These are phyloP conservation scores for Daldinia eschscholtzii DNA, from an alignment of 2,329 filamentous ascomycete species.

Conservation along the genomic window DNA sequence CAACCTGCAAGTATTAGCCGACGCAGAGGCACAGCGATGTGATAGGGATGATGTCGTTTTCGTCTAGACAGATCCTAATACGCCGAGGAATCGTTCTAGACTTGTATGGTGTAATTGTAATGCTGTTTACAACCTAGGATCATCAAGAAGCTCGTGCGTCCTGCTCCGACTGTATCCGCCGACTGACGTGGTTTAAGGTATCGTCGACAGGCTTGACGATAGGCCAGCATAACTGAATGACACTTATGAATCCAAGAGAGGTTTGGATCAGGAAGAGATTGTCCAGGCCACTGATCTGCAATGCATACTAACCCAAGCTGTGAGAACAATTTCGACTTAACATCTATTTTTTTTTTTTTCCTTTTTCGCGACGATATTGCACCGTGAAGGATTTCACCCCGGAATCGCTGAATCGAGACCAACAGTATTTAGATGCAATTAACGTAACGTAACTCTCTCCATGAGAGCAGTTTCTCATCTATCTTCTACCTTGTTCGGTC, in stretches of 20 bases:
- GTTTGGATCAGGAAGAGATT: constrained; percentile 40
- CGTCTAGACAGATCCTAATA: constrained; percentile 21
- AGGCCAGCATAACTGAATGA: constrained; percentile 29
- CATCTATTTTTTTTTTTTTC: background rate
- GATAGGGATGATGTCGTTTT: constrained; percentile 27
- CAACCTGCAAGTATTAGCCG: constrained; percentile 24
- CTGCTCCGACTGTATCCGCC: constrained; percentile 38
- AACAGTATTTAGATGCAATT: constrained; percentile 35
- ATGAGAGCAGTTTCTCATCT: constrained; percentile 9
- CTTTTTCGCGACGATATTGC: constrained; percentile 12
- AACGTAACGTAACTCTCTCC: constrained; percentile 38
- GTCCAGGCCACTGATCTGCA: constrained; percentile 37
- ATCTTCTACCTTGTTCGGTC: constrained; percentile 23
- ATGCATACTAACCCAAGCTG: constrained; percentile 30
- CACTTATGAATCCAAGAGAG: constrained; percentile 23
- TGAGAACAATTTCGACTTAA: constrained; percentile 26
- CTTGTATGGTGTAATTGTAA: constrained; percentile 11
- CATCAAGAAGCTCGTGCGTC: constrained; percentile 20
- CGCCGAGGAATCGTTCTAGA: constrained; percentile 12
- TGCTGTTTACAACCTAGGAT: constrained; percentile 21
- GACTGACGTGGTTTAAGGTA: constrained; percentile 34
- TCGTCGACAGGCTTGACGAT: constrained; percentile 39
- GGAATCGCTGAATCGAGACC: constrained; percentile 22
- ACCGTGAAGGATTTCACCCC: constrained; percentile 31
- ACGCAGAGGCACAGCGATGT: constrained; percentile 21